Percentiles rank a stretch among this genome's conserved stretches.
These are phyloP conservation scores for Sporothrix schenckii DNA, from an alignment of 2,329 filamentous ascomycete species.

Conservation along the genomic window DNA sequence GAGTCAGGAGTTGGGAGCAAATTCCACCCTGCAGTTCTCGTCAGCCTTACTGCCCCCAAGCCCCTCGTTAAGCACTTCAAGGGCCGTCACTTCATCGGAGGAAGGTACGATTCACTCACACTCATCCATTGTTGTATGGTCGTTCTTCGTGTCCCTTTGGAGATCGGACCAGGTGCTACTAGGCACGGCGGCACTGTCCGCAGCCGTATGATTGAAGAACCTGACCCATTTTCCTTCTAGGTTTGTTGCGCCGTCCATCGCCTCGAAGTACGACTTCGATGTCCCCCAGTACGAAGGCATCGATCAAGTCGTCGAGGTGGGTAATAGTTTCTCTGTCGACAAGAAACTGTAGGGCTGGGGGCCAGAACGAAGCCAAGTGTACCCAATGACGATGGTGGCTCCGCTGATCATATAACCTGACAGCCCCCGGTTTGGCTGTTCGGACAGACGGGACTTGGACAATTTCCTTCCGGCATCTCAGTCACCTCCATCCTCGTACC, in stretches of 20 bases:
- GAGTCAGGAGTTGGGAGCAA: conserved; percentile 72
- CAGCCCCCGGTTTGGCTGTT: conserved; percentile 62
- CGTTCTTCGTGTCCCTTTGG: background rate
- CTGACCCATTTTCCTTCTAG: conserved; percentile 46
- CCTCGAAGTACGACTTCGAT: conserved; percentile 83
- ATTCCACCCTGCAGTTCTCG: conserved; percentile 78
- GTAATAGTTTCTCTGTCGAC: conserved; percentile 42
- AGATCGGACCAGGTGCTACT: background rate
- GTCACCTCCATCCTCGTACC: conserved; percentile 47
- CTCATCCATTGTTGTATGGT: background rate
- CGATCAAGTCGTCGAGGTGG: conserved; percentile 85
- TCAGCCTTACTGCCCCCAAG: conserved; percentile 93
- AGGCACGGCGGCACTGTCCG: too few relatives aligned
- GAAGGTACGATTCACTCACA: conserved; percentile 59
- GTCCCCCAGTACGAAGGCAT: conserved; percentile 80
- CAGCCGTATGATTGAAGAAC: background rate
- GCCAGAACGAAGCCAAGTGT: background rate
- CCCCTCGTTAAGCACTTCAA: conserved; percentile 81
- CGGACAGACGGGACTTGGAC: conserved; percentile 62
- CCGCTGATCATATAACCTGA: conserved; percentile 53
- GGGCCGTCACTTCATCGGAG: conserved; percentile 89
- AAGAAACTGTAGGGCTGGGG: conserved; percentile 54
- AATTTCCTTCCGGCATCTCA: conserved; percentile 57
- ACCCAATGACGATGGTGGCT: background rate
- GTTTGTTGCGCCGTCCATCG: conserved; percentile 77